Evolutionary conservation across 2,329 filamentous ascomycete species (phyloP).

Genomic region (Amylocarpus encephaloides): DNA sequence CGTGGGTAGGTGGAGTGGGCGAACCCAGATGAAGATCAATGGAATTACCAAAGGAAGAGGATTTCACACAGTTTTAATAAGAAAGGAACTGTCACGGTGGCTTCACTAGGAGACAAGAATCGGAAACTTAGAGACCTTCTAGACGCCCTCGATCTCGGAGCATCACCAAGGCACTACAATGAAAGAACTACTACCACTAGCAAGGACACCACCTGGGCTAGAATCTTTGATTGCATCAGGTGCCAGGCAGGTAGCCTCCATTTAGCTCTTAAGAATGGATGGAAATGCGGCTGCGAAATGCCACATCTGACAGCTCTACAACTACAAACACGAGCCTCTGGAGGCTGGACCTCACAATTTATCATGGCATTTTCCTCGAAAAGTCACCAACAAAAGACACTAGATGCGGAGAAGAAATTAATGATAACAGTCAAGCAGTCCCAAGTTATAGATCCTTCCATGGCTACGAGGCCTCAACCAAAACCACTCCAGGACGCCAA

Average conservation of each 20-base stretch:
- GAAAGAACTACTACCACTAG: constrained; percentile 12
- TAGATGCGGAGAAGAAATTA: no score
- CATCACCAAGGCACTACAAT: constrained; percentile 6
- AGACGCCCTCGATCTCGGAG: constrained; percentile 12
- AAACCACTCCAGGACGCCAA: no score
- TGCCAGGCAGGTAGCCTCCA: constrained; percentile 21
- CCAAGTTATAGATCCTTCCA: no score
- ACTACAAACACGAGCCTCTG: constrained; percentile 17
- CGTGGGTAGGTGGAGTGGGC: constrained; percentile 25
- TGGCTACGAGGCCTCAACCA: no score
- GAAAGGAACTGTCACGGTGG: constrained; percentile 13
- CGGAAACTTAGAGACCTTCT: constrained; percentile 18
- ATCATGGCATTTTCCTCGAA: no score
- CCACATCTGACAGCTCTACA: constrained; percentile 18
- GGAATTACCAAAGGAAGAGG: constrained; percentile 24
- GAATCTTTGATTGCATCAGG: constrained; percentile 21
- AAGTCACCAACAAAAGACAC: no score
- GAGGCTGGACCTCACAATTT: constrained; percentile 16
- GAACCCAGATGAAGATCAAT: constrained; percentile 15
- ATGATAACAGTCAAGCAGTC: no score
- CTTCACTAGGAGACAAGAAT: constrained; percentile 17
- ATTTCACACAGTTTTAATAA: constrained; percentile 23
- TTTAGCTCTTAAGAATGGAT: constrained; percentile 17
- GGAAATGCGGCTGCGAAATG: constrained; percentile 20
- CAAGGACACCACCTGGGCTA: constrained; percentile 17